Evolutionary conservation across 2,329 filamentous ascomycete species (phyloP).

Genomic region (Claviceps monticola): DNA sequence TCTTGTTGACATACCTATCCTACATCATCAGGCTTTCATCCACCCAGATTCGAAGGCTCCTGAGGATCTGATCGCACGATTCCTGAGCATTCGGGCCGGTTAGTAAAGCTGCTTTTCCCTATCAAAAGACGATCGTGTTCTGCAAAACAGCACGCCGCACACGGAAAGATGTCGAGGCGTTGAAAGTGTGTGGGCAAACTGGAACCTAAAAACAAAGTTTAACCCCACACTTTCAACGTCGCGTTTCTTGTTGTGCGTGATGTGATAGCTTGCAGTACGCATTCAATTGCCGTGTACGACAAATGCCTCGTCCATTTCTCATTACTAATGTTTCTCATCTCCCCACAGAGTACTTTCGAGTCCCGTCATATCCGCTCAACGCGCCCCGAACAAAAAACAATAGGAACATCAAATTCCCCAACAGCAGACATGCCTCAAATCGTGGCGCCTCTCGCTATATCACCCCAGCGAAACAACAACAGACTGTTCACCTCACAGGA

Average conservation of each 20-base stretch:
- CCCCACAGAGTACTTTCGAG: neutral
- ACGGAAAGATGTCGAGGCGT: too few species aligned
- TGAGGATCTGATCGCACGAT: neutral
- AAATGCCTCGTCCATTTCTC: neutral
- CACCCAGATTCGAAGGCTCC: neutral
- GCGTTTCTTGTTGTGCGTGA: neutral
- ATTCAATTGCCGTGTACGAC: neutral
- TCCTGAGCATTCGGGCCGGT: too few species aligned
- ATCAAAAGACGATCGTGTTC: too few species aligned
- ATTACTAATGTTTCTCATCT: neutral
- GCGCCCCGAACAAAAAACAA: neutral
- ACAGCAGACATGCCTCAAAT: conserved; percentile 19
- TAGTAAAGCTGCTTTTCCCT: too few species aligned
- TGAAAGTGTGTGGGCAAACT: too few species aligned
- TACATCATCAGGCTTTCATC: neutral
- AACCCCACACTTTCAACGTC: neutral
- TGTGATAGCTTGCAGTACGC: neutral
- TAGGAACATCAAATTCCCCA: neutral
- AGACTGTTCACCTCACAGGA: conserved; percentile 33
- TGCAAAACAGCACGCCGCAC: too few species aligned
- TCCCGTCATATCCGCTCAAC: neutral
- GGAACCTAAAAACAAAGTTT: neutral
- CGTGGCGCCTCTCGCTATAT: conserved; percentile 32
- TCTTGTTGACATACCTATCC: neutral
- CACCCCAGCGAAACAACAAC: conserved; percentile 30